These are phyloP conservation scores for Aspergillus arachidicola DNA, from an alignment of 2,329 filamentous ascomycete species.

Conservation along the genomic window DNA sequence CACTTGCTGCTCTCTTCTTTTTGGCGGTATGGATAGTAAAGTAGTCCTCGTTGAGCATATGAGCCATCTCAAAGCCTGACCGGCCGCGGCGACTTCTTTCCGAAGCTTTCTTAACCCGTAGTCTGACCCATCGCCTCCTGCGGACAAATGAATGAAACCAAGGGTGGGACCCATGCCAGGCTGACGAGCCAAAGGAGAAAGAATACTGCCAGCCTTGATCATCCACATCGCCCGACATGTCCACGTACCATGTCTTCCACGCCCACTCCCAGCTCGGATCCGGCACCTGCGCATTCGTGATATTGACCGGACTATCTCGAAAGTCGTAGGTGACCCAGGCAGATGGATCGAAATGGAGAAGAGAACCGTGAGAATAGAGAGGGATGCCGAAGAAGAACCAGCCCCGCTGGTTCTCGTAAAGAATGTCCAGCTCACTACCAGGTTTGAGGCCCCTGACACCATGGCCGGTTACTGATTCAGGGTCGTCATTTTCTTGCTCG, in stretches of 20 bases:
- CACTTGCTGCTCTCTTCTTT: slow-evolving; percentile 48
- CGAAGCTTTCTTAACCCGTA: slow-evolving; percentile 66
- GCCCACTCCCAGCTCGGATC: slow-evolving; percentile 96
- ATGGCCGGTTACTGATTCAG: background rate
- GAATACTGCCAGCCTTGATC: slow-evolving; percentile 97
- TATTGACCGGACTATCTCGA: slow-evolving; percentile 65
- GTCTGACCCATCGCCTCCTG: slow-evolving; percentile 82
- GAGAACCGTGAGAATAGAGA: slow-evolving; percentile 82
- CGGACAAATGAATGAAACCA: slow-evolving; percentile 98
- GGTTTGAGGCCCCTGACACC: slow-evolving; percentile 26
- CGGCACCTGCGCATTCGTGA: slow-evolving; percentile 85
- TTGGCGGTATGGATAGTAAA: slow-evolving; percentile 69
- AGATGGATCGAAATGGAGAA: slow-evolving; percentile 82
- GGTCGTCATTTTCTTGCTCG: background rate
- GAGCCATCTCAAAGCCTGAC: slow-evolving; percentile 49
- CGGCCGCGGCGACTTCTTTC: slow-evolving; percentile 30
- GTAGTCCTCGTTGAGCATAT: slow-evolving; percentile 75
- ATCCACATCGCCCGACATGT: slow-evolving; percentile 80
- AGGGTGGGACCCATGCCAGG: slow-evolving; percentile 83
- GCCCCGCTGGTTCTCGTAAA: slow-evolving; percentile 95
- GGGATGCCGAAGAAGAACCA: slow-evolving; percentile 85
- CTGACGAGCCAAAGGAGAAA: slow-evolving; percentile 77
- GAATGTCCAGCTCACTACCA: slow-evolving; percentile 70
- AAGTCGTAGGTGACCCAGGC: slow-evolving; percentile 76
- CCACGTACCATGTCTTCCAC: slow-evolving; percentile 71